A percentile compares a stretch with the other conserved stretches of the same genome.
Conservation (phyloP, 495 filamentous ascomycete species). For the Jackrogersella minutella region DNA sequence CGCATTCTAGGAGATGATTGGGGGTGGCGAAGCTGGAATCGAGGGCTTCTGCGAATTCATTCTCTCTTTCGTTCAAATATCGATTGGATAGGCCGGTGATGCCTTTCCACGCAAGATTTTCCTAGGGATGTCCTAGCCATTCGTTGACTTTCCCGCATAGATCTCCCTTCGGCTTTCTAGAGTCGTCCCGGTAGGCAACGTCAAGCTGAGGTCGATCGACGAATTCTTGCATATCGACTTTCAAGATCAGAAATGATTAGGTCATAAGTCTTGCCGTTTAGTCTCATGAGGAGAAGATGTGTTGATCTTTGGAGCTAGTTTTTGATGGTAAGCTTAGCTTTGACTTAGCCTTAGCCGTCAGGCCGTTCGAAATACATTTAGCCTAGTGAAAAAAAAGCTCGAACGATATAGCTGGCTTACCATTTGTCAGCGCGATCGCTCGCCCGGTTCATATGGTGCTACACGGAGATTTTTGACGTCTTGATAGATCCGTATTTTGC, state of each 20-base stretch:
- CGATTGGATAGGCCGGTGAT: conserved; percentile 1
- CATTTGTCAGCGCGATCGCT: conserved; percentile 18
- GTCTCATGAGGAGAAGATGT: not conserved
- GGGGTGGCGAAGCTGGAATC: not conserved
- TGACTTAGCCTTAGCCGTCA: conserved; percentile 9
- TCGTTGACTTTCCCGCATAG: conserved; percentile 13
- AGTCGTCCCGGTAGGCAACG: not conserved
- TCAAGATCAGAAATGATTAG: not conserved
- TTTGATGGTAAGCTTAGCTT: conserved; percentile 12
- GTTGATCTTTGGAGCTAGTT: conserved; percentile 8
- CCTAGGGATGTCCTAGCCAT: conserved; percentile 7
- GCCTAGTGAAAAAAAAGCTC: conserved; percentile 23
- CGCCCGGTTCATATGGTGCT: conserved; percentile 25
- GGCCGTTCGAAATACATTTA: conserved; percentile 17
- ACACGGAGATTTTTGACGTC: conserved; percentile 1
- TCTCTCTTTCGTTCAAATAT: not conserved
- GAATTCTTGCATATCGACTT: not conserved
- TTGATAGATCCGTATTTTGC: conserved; percentile 17
- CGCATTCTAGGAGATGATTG: not conserved
- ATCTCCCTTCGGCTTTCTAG: conserved; percentile 4
- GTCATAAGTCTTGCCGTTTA: not conserved
- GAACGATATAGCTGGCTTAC: conserved; percentile 3
- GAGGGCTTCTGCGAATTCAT: not conserved
- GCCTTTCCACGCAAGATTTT: not conserved
- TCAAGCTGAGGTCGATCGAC: not conserved